Evolutionary conservation across 1,139 yeast species (phyloP), one percentile per base, ranked within the genome.

Genomic region (Candida albicans): DNA sequence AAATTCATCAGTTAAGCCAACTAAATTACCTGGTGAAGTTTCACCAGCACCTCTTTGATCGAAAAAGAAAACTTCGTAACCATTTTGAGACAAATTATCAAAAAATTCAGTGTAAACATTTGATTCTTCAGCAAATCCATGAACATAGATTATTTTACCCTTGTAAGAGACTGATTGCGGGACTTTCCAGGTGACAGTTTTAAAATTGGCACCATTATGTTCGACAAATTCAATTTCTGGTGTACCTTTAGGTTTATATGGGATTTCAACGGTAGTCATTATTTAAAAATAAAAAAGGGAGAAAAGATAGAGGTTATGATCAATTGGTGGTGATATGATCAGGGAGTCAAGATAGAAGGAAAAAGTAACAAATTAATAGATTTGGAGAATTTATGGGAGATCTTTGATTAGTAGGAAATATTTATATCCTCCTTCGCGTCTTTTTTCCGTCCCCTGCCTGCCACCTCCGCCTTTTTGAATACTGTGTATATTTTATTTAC

Each of bases 21-120:
- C 73, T 4, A 69, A 67, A 41, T 75, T 71, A 13, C 81, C 80
- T 0, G 79, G 78, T 1, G 85, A 78, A 0, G 96, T 87, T 43
- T 73, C 76, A 4, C 96, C 97, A 9, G 91, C 83, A 1, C 98
- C 98, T 53, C 97, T 77, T 65, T 89, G 96, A 59, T 88, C 96
- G 61, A 81, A 91, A 53, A 79, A 79, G 57, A 84, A 83, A 2
- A 83, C 76, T 53, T 87, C 95, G 60, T 79, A 87, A 1, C 97
- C 97, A 4, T 58, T 54, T 27, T 59, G 61, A 1, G 83, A 71
- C 41, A 89, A 62, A 6, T 69, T 65, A 50, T 87, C 90, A 62
- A 82, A 81, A 37, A 79, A 62, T 43, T 80, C 78, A 36, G 73
- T 68, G 57, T 85, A 88, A 3, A 81, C 48, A 10, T 59, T 57